Evolutionary conservation across 352 stramenopile genomes (phyloP), one percentile per base, ranked within the genome.

Genomic region (Phytophthora constricta): DNA sequence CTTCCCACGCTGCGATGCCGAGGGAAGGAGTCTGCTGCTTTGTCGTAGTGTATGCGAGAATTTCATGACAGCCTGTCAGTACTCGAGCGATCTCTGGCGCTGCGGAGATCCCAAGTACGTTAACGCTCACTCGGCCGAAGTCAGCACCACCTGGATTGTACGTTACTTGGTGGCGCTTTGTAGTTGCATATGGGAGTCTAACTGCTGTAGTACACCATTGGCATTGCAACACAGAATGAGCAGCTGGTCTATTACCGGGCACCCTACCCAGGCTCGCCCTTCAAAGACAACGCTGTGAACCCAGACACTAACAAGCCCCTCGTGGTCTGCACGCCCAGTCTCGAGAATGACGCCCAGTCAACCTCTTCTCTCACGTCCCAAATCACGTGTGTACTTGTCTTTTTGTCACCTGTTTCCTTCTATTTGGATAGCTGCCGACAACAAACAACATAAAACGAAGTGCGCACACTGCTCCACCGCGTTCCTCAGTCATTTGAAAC

Each of bases 11-110:
- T 98, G 91, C 71, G 91, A 97, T 64, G 77, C 88, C 22, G 87
- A 95, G 53, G 80, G 87, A 5, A 65, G 78, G 11, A 95, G 84
- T 25, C 68, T 98, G 39, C 70, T 95, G 59, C 61, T 97, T 27
- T 98, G 92, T 25, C 83, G 89, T 52, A 96, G 85, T 45, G 89
- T 95, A 16, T 97, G 92, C 60, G 88, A 97, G 61, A 98, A 98
- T 64, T 97, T 87, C 62, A 96, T 97, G 67, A 90, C 80, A 39
- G 77, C 86, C 7, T 98, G 92, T 42, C 82, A 95, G 48, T 86
- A 96, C 61, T 72, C 76, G 33, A 77, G 82, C 16, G 89, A 97
- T 64, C 78, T 98, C 23, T 97, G 87, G 88, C 81, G 90, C n/a
- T 98, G 92, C 57, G 82, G 83, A 4, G 80, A 91, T 48, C 84